A percentile compares a stretch with the other conserved stretches of the same genome.
Conservation (phyloP, 768 basidiomycete genomes). For the Suillus tomentosus region DNA sequence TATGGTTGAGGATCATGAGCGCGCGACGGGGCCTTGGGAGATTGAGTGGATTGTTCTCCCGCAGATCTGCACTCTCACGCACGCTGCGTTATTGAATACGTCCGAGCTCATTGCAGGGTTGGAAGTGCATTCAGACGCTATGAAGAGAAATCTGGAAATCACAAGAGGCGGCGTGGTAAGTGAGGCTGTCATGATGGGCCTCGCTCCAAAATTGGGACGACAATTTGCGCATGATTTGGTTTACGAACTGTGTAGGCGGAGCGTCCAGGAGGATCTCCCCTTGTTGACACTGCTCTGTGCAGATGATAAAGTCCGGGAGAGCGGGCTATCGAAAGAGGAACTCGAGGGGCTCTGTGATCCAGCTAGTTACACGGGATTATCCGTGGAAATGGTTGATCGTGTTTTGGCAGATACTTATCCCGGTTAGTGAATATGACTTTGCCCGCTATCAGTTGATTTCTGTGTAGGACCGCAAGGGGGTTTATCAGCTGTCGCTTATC, state of each 20-base stretch:
- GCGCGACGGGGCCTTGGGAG: slow-evolving; percentile 51
- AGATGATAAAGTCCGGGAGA: slow-evolving; percentile 27
- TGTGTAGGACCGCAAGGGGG: neutral
- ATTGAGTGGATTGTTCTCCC: slow-evolving; percentile 53
- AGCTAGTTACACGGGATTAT: slow-evolving; percentile 40
- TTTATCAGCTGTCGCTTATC: neutral
- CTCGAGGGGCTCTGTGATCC: slow-evolving; percentile 41
- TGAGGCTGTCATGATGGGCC: slow-evolving; percentile 51
- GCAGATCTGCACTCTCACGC: slow-evolving; percentile 45
- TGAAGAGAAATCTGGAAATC: slow-evolving; percentile 41
- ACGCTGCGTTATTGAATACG: slow-evolving; percentile 42
- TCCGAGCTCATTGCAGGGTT: slow-evolving; percentile 38
- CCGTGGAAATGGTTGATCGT: slow-evolving; percentile 30
- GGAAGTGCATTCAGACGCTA: slow-evolving; percentile 42
- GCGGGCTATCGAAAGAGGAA: slow-evolving; percentile 28
- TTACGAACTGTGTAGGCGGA: slow-evolving; percentile 42
- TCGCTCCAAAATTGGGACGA: slow-evolving; percentile 44
- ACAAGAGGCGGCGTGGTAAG: slow-evolving; percentile 45
- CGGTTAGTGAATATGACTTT: neutral
- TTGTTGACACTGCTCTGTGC: slow-evolving; percentile 37
- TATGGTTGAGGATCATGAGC: slow-evolving; percentile 51
- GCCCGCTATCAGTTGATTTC: neutral
- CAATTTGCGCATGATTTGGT: slow-evolving; percentile 48
- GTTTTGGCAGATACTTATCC: slow-evolving; percentile 10
- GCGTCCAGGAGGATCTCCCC: slow-evolving; percentile 26